Percentiles rank a stretch among this genome's conserved stretches.
Conservation (phyloP, 2,329 filamentous ascomycete genomes). For the Fusarium staphyleae region DNA sequence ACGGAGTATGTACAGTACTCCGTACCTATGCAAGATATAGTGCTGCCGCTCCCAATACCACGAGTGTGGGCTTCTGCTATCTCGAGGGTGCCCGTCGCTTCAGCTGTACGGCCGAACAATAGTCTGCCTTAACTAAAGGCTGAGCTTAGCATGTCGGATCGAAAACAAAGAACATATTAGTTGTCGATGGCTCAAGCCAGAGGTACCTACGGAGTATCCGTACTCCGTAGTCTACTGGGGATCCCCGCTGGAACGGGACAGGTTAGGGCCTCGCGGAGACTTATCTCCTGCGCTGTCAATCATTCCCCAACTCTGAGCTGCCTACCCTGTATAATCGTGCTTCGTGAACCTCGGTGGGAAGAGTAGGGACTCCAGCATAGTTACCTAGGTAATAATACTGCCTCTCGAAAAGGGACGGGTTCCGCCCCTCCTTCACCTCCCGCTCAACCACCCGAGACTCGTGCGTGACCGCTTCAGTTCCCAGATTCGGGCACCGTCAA, state of each 20-base stretch:
- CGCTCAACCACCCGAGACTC: slow-evolving; percentile 11
- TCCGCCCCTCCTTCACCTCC: slow-evolving; percentile 21
- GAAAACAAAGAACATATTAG: neutral
- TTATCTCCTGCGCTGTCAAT: slow-evolving; percentile 22
- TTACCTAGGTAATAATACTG: too few species aligned
- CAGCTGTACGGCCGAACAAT: too few species aligned
- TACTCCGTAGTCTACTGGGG: too few species aligned
- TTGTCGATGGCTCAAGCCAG: neutral
- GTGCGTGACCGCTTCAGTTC: slow-evolving; percentile 14
- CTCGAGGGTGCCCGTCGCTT: neutral
- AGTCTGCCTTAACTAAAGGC: too few species aligned
- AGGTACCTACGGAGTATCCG: neutral
- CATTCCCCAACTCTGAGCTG: slow-evolving; percentile 12
- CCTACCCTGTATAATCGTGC: slow-evolving; percentile 14
- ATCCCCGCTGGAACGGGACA: neutral
- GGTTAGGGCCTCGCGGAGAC: slow-evolving; percentile 26
- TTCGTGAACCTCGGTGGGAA: slow-evolving; percentile 27
- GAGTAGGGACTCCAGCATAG: too few species aligned
- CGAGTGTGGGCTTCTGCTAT: neutral
- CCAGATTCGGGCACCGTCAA: slow-evolving; percentile 27
- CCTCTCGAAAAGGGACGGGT: slow-evolving; percentile 11
- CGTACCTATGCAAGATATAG: slow-evolving; percentile 42
- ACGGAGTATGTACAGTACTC: too few species aligned
- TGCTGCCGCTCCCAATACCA: slow-evolving; percentile 18
- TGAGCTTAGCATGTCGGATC: too few species aligned